These are phyloP conservation scores for Kuraishia molischiana DNA, from an alignment of 805 yeast species.

Conservation along the genomic window DNA sequence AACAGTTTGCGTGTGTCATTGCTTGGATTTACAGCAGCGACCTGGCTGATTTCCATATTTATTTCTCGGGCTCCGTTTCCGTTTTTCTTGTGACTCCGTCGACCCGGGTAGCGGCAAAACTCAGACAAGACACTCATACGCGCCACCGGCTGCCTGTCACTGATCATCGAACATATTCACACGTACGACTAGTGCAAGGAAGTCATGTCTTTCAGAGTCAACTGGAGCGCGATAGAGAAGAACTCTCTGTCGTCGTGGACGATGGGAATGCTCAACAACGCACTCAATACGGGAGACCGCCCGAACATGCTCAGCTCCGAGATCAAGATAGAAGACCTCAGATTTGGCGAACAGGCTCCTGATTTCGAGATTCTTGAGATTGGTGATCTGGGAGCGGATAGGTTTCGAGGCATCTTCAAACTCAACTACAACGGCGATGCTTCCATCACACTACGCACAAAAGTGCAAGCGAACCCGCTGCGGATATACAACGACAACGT, in stretches of 20 bases:
- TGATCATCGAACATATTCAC: too few relatives aligned
- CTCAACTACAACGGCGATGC: conserved; percentile 71
- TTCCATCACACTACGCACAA: conserved; percentile 61
- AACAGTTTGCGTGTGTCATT: too few relatives aligned
- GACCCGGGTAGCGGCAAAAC: too few relatives aligned
- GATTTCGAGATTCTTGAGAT: conserved; percentile 70
- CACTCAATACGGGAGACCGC: conserved; percentile 62
- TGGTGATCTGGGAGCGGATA: conserved; percentile 69
- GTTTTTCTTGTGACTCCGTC: too few relatives aligned
- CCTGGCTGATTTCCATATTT: too few relatives aligned
- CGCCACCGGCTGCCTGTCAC: too few relatives aligned
- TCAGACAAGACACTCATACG: too few relatives aligned
- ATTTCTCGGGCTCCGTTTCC: too few relatives aligned
- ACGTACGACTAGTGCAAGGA: too few relatives aligned
- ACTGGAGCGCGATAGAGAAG: conserved; percentile 68
- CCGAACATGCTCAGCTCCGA: conserved; percentile 64
- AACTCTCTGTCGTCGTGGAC: conserved; percentile 55
- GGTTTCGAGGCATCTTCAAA: conserved; percentile 77
- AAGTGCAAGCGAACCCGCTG: conserved; percentile 78
- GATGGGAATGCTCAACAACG: conserved; percentile 55
- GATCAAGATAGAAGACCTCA: conserved; percentile 56
- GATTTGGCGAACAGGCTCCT: conserved; percentile 70
- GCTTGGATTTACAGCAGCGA: too few relatives aligned
- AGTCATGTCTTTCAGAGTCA: conserved; percentile 78
- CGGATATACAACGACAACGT: conserved; percentile 43